Evolutionary conservation across 139 green algal species (phyloP), one percentile per base, ranked within the genome.

Genomic region (Chlorella sp.): DNA sequence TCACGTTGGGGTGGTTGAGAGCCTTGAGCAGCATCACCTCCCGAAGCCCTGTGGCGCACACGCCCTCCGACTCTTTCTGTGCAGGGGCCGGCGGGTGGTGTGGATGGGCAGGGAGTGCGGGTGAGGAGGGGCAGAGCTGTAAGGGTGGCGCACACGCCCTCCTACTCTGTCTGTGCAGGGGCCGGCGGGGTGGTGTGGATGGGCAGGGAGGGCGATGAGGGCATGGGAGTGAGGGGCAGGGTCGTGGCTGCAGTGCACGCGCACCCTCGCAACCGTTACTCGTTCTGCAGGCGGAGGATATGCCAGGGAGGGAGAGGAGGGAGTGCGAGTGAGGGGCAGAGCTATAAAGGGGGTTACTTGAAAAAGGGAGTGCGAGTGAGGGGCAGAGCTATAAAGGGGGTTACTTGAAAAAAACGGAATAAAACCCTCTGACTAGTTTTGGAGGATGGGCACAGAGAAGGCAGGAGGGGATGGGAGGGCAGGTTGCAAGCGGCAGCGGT

Each of bases 21-120:
- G 96, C 95, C 32, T 92, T 86, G 69, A 97, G 94, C 90, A 98
- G 92, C 92, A 95, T 95, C 57, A 97, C 95, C 91, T 98, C 96
- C 1, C 96, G 91, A 86, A 98, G 95, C 37, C 94, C 95, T 0
- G 96, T 97, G 12, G 91, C 91, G 16, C 92, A 96, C 28, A 98
- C 83, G 24, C 96, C 96, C 57, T 98, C 94, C 0, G 90, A 92
- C 76, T 96, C 94, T 92, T 96, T 89, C 71, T 82, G 85, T 42
- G 24, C 15, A 12, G 36, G 0, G 53, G n/a, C 3, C 32, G 11
- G 34, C 0, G 11, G 28, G 21, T 57, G 11, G 39, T 0, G 3
- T 0, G 34, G 14, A 26, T 18, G 3, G 30, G 68, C 12, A 69
- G 68, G 7, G 39, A 37, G 60, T 5, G 34, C 9, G 36, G 53